A percentile compares a stretch with the other conserved stretches of the same genome.
phyloP scores from a whole-genome alignment of 75 land plant species.

The Larix kaempferi region DNA sequence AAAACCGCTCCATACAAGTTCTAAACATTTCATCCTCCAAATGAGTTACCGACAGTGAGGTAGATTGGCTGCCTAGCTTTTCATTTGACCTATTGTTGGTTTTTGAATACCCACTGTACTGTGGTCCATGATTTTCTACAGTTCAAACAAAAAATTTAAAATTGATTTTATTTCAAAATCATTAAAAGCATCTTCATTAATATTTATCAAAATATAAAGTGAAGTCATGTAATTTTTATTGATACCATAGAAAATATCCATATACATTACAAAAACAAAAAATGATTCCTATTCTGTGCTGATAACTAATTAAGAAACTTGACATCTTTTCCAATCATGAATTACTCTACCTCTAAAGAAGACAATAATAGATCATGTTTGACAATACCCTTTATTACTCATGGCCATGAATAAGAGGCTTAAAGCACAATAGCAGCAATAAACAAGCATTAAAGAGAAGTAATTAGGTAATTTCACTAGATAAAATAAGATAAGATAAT shows the following conservation, averaged over 20 bases:
- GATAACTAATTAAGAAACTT: not conserved
- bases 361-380: not conserved
- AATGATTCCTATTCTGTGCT: not conserved
- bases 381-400: not conserved
- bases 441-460: not conserved
- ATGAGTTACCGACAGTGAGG: not conserved
- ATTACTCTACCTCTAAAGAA: not conserved
- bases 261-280: not conserved
- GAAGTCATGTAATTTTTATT: not conserved
- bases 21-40: slow-evolving; percentile 41
- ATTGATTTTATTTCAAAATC: not conserved
- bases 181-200: not conserved
- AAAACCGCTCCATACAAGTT: slow-evolving; percentile 70
- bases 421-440: not conserved
- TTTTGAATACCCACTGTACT: not conserved
- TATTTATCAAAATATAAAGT: not conserved
- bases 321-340: not conserved
- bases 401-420: not conserved
- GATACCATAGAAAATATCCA: not conserved
- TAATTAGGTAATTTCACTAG: no score
- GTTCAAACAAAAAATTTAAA: not conserved
- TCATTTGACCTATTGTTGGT: not conserved
- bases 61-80: not conserved
- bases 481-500: no score
- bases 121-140: slow-evolving; percentile 1